A percentile compares a stretch with the other conserved stretches of the same genome.
Evolutionary conservation across 2,329 filamentous ascomycete genomes (phyloP).

Genomic region (Phaeophleospora eucalypticola): DNA sequence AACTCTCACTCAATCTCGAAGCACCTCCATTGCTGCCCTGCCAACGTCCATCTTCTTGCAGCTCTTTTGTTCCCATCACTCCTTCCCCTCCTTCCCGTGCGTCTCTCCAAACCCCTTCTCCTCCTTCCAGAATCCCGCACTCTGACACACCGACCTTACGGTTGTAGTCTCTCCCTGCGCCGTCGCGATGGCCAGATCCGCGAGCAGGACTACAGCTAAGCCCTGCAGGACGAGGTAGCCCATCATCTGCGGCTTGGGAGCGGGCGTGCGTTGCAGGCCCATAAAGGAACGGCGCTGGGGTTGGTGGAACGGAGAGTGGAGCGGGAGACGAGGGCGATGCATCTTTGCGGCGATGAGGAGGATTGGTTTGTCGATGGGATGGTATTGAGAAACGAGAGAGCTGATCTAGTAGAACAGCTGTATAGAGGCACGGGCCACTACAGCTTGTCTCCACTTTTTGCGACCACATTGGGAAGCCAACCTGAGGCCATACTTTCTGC

Average conservation of each 20-base stretch:
- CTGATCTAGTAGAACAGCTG: not conserved
- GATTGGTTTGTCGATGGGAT: not conserved
- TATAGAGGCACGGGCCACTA: not conserved
- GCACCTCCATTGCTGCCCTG: not conserved
- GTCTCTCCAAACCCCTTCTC: conserved; percentile 18
- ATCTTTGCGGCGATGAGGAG: too few species aligned
- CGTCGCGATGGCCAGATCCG: conserved; percentile 26
- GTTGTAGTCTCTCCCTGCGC: conserved; percentile 22
- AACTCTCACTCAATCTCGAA: too few species aligned
- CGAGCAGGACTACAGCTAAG: conserved; percentile 31
- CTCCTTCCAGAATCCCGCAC: conserved; percentile 28
- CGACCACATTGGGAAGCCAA: too few species aligned
- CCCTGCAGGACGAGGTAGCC: conserved; percentile 34
- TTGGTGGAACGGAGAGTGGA: not conserved
- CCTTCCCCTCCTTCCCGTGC: conserved; percentile 6
- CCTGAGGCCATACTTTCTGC: not conserved
- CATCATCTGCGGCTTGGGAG: conserved; percentile 29
- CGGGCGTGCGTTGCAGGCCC: conserved; percentile 28
- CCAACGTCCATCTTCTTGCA: not conserved
- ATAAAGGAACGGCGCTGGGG: conserved; percentile 29
- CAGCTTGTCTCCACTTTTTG: too few species aligned
- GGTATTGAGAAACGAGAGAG: not conserved
- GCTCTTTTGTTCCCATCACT: not conserved
- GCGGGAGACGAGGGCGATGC: not conserved
- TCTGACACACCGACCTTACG: conserved; percentile 24